Conservation (phyloP, 2,329 filamentous ascomycete genomes). For the Coniella vitis region DNA sequence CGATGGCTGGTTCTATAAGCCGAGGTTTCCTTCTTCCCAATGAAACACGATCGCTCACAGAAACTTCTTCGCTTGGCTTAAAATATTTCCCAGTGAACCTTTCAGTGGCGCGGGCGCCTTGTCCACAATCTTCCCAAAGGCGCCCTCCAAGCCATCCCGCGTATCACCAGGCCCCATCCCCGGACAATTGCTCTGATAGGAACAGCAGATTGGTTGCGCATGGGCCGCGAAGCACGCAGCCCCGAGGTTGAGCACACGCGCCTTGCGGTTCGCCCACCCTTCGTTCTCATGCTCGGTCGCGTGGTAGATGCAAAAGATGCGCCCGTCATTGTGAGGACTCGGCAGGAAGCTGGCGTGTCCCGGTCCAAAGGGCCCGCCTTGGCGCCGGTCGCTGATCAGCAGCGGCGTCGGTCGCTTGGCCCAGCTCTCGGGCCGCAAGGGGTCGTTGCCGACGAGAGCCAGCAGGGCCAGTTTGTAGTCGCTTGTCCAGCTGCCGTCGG, state of each 20-base stretch:
- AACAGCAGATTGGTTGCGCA: slow-evolving; percentile 13
- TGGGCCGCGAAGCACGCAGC: slow-evolving; percentile 8
- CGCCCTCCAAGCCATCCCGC: background rate
- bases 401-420: slow-evolving; percentile 5
- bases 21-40: no score
- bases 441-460: slow-evolving; percentile 13
- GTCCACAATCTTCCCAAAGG: slow-evolving; percentile 4
- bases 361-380: slow-evolving; percentile 15
- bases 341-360: slow-evolving; percentile 17
- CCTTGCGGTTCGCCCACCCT: slow-evolving; percentile 18
- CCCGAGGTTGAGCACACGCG: slow-evolving; percentile 11
- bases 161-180: background rate
- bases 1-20: no score
- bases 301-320: slow-evolving; percentile 17
- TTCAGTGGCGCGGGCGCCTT: background rate
- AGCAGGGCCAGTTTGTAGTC: slow-evolving; percentile 17
- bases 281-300: slow-evolving; percentile 13
- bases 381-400: slow-evolving; percentile 6
- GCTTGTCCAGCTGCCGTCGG: slow-evolving; percentile 19
- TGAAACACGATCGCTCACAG: background rate
- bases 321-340: slow-evolving; percentile 12
- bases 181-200: background rate
- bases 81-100: background rate
- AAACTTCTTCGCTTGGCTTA: slow-evolving; percentile 6
- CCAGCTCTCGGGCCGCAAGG: slow-evolving; percentile 11